Evolutionary conservation across 1,284 basidiomycete genomes (phyloP).

Genomic region (Exobasidium rhododendri): DNA sequence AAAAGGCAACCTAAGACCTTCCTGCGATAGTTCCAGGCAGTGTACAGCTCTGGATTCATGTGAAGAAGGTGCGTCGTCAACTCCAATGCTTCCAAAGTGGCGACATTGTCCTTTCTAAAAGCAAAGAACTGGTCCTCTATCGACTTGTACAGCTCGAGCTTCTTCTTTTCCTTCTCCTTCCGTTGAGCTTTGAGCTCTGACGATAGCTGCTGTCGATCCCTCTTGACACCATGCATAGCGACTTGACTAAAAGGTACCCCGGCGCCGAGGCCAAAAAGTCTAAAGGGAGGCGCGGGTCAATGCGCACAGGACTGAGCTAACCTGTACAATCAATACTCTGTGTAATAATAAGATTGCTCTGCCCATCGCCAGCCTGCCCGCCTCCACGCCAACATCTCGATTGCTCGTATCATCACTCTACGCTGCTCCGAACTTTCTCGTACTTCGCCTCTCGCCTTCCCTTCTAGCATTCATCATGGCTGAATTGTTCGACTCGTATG

Average conservation of each 20-base stretch:
- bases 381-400: neutral
- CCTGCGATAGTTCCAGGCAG: constrained; percentile 51
- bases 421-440: no score
- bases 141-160: constrained; percentile 30
- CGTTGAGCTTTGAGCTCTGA: constrained; percentile 27
- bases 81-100: constrained; percentile 1
- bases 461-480: constrained; percentile 32
- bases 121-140: constrained; percentile 33
- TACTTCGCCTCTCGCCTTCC: no score
- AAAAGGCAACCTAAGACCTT: constrained; percentile 36
- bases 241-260: no score
- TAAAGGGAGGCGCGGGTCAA: neutral
- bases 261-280: no score
- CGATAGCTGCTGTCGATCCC: neutral
- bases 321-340: no score
- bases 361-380: neutral
- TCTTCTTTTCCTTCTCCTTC: constrained; percentile 40
- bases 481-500: constrained; percentile 53
- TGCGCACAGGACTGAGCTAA: constrained; percentile 5
- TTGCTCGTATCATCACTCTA: neutral
- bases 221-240: constrained; percentile 23
- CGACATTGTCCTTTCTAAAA: constrained; percentile 20
- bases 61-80: constrained; percentile 29
- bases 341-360: no score
- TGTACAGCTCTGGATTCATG: constrained; percentile 51